phyloP scores from a whole-genome alignment of 2,329 filamentous ascomycete genomes.

The Byssochlamys sp. region DNA sequence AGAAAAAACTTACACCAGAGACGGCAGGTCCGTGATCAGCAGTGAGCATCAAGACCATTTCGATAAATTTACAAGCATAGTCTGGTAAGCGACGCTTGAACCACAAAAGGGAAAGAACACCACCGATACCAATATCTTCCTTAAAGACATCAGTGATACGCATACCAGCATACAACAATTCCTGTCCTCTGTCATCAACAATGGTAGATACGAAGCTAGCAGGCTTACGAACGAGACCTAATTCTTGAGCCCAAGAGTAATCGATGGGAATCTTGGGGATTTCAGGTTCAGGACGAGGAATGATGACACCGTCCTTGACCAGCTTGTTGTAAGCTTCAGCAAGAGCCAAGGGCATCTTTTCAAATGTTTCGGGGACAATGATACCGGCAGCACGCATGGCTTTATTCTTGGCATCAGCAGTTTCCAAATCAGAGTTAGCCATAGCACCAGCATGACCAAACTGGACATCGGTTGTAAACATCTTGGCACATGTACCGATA shows the following conservation, averaged over 20 bases:
- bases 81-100: constrained; percentile 94
- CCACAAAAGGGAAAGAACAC: constrained; percentile 99
- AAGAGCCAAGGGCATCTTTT: constrained; percentile 76
- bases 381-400: constrained; percentile 91
- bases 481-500: constrained; percentile 96
- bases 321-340: constrained; percentile 78
- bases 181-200: constrained; percentile 97
- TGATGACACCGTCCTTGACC: constrained; percentile 73
- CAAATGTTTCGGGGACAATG: constrained; percentile 88
- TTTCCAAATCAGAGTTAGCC: constrained; percentile 98
- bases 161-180: constrained; percentile 97
- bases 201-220: constrained; percentile 99
- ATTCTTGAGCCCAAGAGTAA: constrained; percentile 98
- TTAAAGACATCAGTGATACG: constrained; percentile 99
- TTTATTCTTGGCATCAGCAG: constrained; percentile 92
- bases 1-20: too few species aligned
- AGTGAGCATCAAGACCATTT: constrained; percentile 99
- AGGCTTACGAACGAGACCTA: constrained; percentile 97
- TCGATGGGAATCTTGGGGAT: constrained; percentile 99
- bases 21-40: constrained; percentile 98
- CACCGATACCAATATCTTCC: constrained; percentile 97
- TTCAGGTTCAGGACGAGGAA: constrained; percentile 75
- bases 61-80: constrained; percentile 96
- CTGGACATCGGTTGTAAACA: constrained; percentile 99
- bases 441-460: constrained; percentile 98